Percentiles rank a stretch among this genome's conserved stretches.
Conservation (phyloP, 2,329 filamentous ascomycete genomes). For the Venturia nashicola region DNA sequence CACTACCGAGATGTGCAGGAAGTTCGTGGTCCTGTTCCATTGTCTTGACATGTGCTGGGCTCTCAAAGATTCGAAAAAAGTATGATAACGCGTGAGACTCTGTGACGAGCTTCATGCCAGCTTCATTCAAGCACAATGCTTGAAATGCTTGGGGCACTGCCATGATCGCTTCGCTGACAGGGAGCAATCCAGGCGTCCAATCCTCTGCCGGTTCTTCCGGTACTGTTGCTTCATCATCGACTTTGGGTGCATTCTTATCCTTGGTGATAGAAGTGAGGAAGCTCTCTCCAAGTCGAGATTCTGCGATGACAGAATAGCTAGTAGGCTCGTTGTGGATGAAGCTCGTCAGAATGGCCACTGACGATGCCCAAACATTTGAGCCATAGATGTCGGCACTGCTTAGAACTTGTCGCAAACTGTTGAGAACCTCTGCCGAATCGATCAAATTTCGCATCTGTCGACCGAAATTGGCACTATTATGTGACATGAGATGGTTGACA, state of each 20-base stretch:
- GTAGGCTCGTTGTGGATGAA: constrained; percentile 99
- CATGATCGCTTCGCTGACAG: constrained; percentile 79
- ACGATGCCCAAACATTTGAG: constrained; percentile 90
- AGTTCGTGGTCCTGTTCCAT: constrained; percentile 63
- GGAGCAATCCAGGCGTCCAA: constrained; percentile 49
- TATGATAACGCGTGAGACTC: constrained; percentile 70
- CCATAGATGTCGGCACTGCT: constrained; percentile 70
- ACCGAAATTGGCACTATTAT: constrained; percentile 75
- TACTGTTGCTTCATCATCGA: not conserved
- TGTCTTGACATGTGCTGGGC: constrained; percentile 72
- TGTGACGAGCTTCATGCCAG: constrained; percentile 78
- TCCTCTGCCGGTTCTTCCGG: not conserved
- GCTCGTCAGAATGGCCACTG: constrained; percentile 80
- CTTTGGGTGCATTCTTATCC: not conserved
- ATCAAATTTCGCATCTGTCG: constrained; percentile 84
- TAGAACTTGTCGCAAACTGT: constrained; percentile 68
- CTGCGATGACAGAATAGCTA: constrained; percentile 89
- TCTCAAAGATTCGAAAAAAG: constrained; percentile 96
- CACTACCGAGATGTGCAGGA: constrained; percentile 61
- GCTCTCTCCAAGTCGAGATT: constrained; percentile 79
- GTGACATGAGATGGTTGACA: constrained; percentile 84
- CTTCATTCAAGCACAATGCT: constrained; percentile 82
- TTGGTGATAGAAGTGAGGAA: constrained; percentile 68
- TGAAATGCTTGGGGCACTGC: constrained; percentile 81
- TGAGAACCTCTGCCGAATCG: constrained; percentile 76